Evolutionary conservation across 805 yeast species (phyloP), one percentile per base, ranked within the genome.

Genomic region (Spathaspora boniae): DNA sequence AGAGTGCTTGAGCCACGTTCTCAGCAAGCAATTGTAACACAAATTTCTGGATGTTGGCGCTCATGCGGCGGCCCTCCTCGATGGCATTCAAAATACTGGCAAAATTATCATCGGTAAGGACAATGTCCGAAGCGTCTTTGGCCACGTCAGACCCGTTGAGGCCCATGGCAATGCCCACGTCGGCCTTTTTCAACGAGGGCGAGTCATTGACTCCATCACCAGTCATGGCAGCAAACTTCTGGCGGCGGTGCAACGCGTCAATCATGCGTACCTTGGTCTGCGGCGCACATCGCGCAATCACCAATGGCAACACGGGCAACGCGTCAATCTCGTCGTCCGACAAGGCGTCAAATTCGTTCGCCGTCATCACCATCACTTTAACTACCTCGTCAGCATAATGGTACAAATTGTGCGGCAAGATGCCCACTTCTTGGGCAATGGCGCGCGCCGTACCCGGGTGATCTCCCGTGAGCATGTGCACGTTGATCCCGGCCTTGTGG

Each of bases 121-220:
- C 85, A 56, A 83, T 81, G 56, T 83, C 91, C 29, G 84, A 71
- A 5, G 88, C 87, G 54, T 82, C 86, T 55, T 83, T 83, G n/a
- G 91, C 91, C 26, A 83, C 91, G 62, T 83, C 91, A 9, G 86
- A 78, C 4, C 91, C 91, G 42, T 81, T 75, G 22, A 60, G 46
- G 31, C 91, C 91, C 91, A 83, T 83, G 8, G 91, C 87, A 56
- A 83, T 82, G 45, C 91, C 91, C 38, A 83, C 86, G 57, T 83
- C 88, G 3, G 91, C 82, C 44, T 68, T 77, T 54, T 82, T 82
- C 58, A 83, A 65, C 23, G 84, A 75, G 17, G 91, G 91, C 2
- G 88, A 81, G 53, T 83, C 91, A 54, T 83, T 83, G 29, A 83
- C 89, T 44, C 91, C 91, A 55, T 83, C 91, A 34, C 68, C 68